phyloP scores from a whole-genome alignment of 106 monocot genomes.

The Dendrobium catenatum region DNA sequence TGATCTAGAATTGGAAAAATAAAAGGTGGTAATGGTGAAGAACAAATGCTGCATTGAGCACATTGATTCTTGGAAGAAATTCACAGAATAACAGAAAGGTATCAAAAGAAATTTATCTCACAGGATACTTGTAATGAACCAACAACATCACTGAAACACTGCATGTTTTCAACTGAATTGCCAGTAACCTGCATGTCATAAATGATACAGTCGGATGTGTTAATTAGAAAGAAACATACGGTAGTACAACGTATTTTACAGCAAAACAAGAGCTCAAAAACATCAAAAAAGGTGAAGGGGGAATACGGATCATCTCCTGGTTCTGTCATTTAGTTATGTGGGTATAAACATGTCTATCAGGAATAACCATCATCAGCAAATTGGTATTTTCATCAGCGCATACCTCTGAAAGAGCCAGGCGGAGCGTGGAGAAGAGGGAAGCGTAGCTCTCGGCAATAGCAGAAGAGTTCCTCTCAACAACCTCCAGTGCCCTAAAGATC shows the following conservation, averaged over 20 bases:
- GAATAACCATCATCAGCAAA: not conserved
- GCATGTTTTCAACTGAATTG: conserved; percentile 59
- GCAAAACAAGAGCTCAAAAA: not conserved
- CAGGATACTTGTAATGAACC: conserved; percentile 64
- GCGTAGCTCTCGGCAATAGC: conserved; percentile 33
- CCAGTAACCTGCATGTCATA: conserved; percentile 39
- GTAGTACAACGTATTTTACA: not conserved
- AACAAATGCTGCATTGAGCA: too few relatives aligned
- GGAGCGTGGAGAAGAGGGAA: conserved; percentile 32
- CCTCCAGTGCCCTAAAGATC: conserved; percentile 20
- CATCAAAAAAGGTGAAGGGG: not conserved
- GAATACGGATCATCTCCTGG: not conserved
- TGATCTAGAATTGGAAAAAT: too few relatives aligned
- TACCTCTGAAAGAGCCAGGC: conserved; percentile 25
- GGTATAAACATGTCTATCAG: too few relatives aligned
- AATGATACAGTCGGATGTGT: conserved; percentile 5
- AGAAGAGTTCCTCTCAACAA: conserved; percentile 25
- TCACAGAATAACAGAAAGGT: too few relatives aligned
- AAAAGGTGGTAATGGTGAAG: too few relatives aligned
- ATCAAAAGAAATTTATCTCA: conserved; percentile 6
- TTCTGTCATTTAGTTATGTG: not conserved
- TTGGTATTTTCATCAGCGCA: not conserved
- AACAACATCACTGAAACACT: conserved; percentile 53
- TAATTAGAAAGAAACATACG: not conserved
- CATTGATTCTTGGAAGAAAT: too few relatives aligned